phyloP scores from a whole-genome alignment of 108 stramenopile genomes.

The Fragilariopsis cylindrus region DNA sequence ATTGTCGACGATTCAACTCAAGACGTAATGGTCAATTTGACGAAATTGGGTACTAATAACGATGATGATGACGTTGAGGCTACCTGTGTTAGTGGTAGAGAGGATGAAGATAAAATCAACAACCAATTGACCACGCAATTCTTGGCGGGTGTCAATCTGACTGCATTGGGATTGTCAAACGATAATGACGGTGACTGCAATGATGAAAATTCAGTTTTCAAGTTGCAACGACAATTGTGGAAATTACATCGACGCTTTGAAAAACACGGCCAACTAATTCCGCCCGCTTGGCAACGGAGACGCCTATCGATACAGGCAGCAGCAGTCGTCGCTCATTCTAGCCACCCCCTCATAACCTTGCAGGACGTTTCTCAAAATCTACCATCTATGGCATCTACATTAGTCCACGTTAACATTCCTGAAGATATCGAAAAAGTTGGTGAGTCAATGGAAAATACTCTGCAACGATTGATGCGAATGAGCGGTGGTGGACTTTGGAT shows the following conservation, averaged over 20 bases:
- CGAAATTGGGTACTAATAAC: neutral
- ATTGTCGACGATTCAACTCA: slow-evolving; percentile 24
- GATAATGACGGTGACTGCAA: neutral
- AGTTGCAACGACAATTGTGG: slow-evolving; percentile 44
- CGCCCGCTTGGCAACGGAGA: slow-evolving; percentile 81
- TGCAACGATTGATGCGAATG: slow-evolving; percentile 42
- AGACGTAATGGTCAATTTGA: slow-evolving; percentile 30
- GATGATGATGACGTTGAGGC: neutral
- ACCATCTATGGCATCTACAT: slow-evolving; percentile 73
- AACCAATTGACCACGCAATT: slow-evolving; percentile 22
- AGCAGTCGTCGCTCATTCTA: slow-evolving; percentile 47
- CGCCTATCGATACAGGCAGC: slow-evolving; percentile 80
- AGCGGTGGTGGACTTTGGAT: slow-evolving; percentile 61
- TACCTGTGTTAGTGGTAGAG: neutral
- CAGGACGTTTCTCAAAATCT: slow-evolving; percentile 82
- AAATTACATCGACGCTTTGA: slow-evolving; percentile 45
- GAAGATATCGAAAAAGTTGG: slow-evolving; percentile 35
- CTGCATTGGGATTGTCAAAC: slow-evolving; percentile 14
- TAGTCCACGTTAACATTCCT: slow-evolving; percentile 57
- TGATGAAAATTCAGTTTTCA: neutral
- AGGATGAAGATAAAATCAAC: neutral
- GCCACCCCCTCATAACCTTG: slow-evolving; percentile 63
- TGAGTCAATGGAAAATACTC: slow-evolving; percentile 42
- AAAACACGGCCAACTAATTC: slow-evolving; percentile 55
- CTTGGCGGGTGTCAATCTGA: slow-evolving; percentile 52